Percentiles rank a stretch among this genome's conserved stretches.
Evolutionary conservation across 106 monocot species (phyloP).

Genomic region (Apostasia shenzhenica): DNA sequence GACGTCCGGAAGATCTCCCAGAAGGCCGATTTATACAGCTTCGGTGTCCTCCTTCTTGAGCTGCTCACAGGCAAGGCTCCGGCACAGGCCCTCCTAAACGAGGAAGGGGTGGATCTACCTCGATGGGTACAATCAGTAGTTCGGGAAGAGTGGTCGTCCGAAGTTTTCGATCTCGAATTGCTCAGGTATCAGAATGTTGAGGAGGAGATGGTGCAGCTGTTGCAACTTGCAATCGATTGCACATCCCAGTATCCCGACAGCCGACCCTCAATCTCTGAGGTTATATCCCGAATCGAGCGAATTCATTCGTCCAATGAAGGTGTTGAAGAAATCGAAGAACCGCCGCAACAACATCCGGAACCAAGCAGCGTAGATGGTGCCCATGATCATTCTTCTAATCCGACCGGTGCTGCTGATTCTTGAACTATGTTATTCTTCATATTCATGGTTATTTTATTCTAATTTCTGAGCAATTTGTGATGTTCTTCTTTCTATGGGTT

Average conservation of each 20-base stretch:
- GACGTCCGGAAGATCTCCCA: conserved; percentile 15
- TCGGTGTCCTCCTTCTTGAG: conserved; percentile 20
- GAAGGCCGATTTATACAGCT: conserved; percentile 26
- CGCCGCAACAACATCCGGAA: neutral
- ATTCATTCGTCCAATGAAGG: neutral
- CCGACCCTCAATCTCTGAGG: conserved; percentile 4
- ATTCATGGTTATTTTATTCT: no score
- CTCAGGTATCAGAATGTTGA: conserved; percentile 11
- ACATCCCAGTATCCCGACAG: conserved; percentile 10
- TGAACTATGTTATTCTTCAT: neutral
- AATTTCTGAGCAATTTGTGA: no score
- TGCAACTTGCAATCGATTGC: conserved; percentile 19
- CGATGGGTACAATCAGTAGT: conserved; percentile 15
- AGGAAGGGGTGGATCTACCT: conserved; percentile 14
- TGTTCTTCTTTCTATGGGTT: no score
- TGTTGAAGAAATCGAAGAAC: neutral
- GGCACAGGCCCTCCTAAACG: conserved; percentile 14
- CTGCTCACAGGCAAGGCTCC: conserved; percentile 27
- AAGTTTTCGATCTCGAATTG: conserved; percentile 20
- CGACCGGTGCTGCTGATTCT: neutral
- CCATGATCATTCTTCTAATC: neutral
- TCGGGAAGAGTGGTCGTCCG: conserved; percentile 17
- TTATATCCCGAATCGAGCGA: neutral
- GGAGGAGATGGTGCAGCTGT: conserved; percentile 23
- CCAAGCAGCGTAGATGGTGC: neutral